Conservation (phyloP, 2,329 filamentous ascomycete genomes). For the Ophiostoma piceae region DNA sequence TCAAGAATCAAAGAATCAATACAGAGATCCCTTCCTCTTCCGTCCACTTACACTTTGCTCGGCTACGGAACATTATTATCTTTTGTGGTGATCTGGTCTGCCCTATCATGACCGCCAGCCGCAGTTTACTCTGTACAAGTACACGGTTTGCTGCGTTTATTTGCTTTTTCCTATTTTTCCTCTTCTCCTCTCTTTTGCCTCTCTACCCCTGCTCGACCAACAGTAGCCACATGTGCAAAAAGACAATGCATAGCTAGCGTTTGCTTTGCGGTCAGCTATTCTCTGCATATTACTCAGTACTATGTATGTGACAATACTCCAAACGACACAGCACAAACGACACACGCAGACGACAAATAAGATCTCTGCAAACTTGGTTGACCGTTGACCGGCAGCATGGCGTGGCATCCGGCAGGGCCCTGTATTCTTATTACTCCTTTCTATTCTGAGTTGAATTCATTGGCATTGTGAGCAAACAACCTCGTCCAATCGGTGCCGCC, state of each 20-base stretch:
- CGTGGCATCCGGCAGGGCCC: background rate
- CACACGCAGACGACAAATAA: background rate
- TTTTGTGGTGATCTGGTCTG: background rate
- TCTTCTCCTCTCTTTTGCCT: background rate
- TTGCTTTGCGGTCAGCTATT: background rate
- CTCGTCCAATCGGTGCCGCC: background rate
- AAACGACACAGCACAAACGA: background rate
- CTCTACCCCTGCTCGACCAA: background rate
- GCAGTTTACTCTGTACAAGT: background rate
- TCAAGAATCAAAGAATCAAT: background rate
- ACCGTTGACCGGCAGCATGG: background rate
- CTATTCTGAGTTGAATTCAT: background rate
- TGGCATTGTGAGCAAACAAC: background rate
- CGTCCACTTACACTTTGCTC: slow-evolving; percentile 6
- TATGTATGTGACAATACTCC: too few species aligned
- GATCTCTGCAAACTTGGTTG: background rate
- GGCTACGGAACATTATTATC: background rate
- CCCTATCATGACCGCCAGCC: slow-evolving; percentile 13
- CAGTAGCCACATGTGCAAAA: slow-evolving; percentile 8
- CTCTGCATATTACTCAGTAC: background rate
- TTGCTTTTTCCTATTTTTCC: background rate
- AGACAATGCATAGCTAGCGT: slow-evolving; percentile 8
- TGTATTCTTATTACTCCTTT: background rate
- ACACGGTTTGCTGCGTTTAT: background rate
- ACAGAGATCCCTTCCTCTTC: slow-evolving; percentile 8